These are phyloP conservation scores for Tephrocybe sp. DNA, from an alignment of 768 basidiomycete species.

Conservation along the genomic window DNA sequence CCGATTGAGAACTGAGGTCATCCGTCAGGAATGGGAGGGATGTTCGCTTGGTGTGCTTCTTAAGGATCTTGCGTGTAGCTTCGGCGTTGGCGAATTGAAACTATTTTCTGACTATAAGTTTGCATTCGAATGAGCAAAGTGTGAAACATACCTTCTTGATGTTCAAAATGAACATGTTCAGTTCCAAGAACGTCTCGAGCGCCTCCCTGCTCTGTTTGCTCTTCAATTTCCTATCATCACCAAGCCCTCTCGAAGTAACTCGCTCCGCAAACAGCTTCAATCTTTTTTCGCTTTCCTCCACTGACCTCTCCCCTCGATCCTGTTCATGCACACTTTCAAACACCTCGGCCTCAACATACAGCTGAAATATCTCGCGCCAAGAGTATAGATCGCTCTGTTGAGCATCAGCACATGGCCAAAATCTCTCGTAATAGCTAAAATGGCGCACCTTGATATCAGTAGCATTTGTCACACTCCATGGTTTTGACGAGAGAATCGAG, in stretches of 20 bases:
- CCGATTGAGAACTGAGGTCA: slow-evolving; percentile 15
- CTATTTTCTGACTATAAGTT: too few relatives aligned
- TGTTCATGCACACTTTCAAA: slow-evolving; percentile 75
- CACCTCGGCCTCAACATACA: slow-evolving; percentile 84
- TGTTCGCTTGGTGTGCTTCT: too few relatives aligned
- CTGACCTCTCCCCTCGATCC: slow-evolving; percentile 62
- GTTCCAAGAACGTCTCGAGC: slow-evolving; percentile 66
- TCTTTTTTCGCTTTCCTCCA: slow-evolving; percentile 69
- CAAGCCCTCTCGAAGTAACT: slow-evolving; percentile 56
- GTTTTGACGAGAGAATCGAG: slow-evolving; percentile 38
- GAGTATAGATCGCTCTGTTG: slow-evolving; percentile 69
- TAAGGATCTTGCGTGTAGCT: too few relatives aligned
- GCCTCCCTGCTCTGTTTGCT: slow-evolving; percentile 56
- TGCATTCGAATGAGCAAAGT: too few relatives aligned
- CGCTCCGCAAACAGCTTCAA: slow-evolving; percentile 63
- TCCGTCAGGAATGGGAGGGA: slow-evolving; percentile 61
- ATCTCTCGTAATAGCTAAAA: slow-evolving; percentile 7
- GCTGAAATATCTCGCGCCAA: slow-evolving; percentile 88
- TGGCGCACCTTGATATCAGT: slow-evolving; percentile 15
- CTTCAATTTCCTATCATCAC: slow-evolving; percentile 53
- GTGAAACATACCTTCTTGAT: slow-evolving; percentile 67
- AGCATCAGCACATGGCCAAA: not conserved
- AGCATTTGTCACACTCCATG: slow-evolving; percentile 25
- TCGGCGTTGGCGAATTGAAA: too few relatives aligned
- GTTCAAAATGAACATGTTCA: slow-evolving; percentile 80